Percentiles rank a stretch among this genome's conserved stretches.
Evolutionary conservation across 2,329 filamentous ascomycete species (phyloP).

Genomic region (Elsinoe ampelina): DNA sequence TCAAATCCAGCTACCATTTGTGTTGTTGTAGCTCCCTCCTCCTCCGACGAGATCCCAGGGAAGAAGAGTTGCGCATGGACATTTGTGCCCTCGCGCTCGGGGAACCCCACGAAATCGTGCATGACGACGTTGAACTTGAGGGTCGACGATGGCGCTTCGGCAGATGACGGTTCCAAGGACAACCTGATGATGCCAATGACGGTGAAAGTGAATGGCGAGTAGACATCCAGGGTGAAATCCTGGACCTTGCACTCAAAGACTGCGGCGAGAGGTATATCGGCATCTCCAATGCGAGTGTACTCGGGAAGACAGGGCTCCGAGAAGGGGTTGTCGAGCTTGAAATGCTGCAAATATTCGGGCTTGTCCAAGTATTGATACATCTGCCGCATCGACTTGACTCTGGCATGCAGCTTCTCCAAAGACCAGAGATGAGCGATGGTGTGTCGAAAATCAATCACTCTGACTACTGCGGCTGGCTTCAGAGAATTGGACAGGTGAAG

Average conservation of each 20-base stretch:
- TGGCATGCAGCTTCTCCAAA: conserved; percentile 77
- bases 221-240: conserved; percentile 82
- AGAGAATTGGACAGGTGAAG: conserved; percentile 58
- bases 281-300: conserved; percentile 87
- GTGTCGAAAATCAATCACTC: conserved; percentile 84
- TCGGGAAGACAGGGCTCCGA: conserved; percentile 81
- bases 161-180: conserved; percentile 85
- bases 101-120: conserved; percentile 90
- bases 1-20: conserved; percentile 92
- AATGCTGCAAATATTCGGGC: conserved; percentile 87
- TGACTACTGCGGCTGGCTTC: conserved; percentile 84
- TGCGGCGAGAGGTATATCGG: conserved; percentile 80
- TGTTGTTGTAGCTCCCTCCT: conserved; percentile 78
- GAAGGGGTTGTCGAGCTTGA: conserved; percentile 88
- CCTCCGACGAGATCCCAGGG: conserved; percentile 78
- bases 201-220: conserved; percentile 85
- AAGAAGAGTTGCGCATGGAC: conserved; percentile 97
- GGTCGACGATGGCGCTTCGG: conserved; percentile 81
- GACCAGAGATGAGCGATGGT: conserved; percentile 88
- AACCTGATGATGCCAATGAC: conserved; percentile 85
- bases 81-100: conserved; percentile 88
- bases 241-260: conserved; percentile 93
- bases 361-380: conserved; percentile 95
- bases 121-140: conserved; percentile 98
- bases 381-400: conserved; percentile 86